Conservation (phyloP, 1,284 basidiomycete genomes). For the Pseudozyma hubeiensis region DNA sequence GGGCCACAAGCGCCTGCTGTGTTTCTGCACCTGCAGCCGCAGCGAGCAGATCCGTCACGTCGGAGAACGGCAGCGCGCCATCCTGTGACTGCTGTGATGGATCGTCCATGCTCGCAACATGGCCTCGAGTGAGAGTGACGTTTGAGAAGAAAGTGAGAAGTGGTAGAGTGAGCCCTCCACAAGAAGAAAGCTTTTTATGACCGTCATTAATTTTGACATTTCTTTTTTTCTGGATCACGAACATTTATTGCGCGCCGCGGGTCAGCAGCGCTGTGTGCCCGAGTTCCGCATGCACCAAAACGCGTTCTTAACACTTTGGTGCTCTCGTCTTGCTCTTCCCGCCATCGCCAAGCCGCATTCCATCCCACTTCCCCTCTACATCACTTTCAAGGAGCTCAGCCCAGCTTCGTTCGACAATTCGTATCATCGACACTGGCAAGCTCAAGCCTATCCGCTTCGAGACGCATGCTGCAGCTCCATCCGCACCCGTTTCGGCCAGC, state of each 20-base stretch:
- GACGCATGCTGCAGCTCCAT: constrained; percentile 1
- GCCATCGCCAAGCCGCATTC: too few relatives aligned
- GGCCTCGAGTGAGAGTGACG: background rate
- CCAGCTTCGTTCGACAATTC: too few relatives aligned
- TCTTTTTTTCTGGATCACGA: too few relatives aligned
- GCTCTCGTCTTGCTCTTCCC: background rate
- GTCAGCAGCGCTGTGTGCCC: too few relatives aligned
- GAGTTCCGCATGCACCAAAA: too few relatives aligned
- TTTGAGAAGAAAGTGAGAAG: background rate
- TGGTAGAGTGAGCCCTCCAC: background rate
- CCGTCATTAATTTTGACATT: background rate
- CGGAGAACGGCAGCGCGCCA: constrained; percentile 46
- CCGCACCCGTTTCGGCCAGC: constrained; percentile 1
- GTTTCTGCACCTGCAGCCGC: constrained; percentile 41
- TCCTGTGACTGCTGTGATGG: constrained; percentile 4
- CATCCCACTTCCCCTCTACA: too few relatives aligned
- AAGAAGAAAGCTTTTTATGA: constrained; percentile 7
- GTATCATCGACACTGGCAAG: too few relatives aligned
- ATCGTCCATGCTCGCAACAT: background rate
- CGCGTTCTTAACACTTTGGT: too few relatives aligned
- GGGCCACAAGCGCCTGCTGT: constrained; percentile 41
- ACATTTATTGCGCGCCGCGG: too few relatives aligned
- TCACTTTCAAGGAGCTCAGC: too few relatives aligned
- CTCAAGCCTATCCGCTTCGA: background rate
- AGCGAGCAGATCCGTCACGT: constrained; percentile 29